Conservation (phyloP, 371 early-diverging fungal species). For the Actinomortierella ambigua region DNA sequence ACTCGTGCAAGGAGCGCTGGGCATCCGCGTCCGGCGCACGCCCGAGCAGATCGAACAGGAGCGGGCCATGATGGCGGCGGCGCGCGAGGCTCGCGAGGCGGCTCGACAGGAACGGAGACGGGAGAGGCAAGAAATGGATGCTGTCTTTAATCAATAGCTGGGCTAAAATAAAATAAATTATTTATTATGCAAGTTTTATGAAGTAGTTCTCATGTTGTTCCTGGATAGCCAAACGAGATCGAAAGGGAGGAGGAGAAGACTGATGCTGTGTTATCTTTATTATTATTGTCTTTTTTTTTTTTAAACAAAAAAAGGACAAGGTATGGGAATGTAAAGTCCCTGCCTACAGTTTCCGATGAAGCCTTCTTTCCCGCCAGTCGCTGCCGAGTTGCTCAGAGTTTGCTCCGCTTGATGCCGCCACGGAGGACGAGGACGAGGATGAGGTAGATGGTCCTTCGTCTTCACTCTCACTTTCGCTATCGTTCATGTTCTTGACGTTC, state of each 20-base stretch:
- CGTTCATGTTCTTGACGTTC: conserved; percentile 30
- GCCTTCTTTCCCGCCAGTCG: conserved; percentile 33
- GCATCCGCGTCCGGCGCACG: conserved; percentile 49
- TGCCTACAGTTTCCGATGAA: conserved; percentile 9
- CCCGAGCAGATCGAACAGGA: conserved; percentile 53
- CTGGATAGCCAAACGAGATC: no score
- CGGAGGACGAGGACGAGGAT: neutral
- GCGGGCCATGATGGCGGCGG: conserved; percentile 24
- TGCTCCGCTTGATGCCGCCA: conserved; percentile 18
- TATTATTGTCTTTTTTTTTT: no score
- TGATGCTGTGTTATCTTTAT: no score
- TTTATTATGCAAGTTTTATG: no score
- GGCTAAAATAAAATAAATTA: no score
- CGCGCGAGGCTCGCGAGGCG: conserved; percentile 32
- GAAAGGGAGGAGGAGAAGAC: no score
- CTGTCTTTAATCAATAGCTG: conserved; percentile 30
- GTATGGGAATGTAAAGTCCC: no score
- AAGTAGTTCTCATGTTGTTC: no score
- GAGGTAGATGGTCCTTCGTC: conserved; percentile 17
- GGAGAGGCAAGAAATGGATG: conserved; percentile 21
- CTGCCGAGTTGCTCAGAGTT: conserved; percentile 31
- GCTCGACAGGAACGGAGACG: conserved; percentile 18
- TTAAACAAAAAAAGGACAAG: no score
- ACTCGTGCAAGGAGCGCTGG: conserved; percentile 56
- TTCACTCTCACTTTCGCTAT: conserved; percentile 9